Evolutionary conservation across 176 grass and related monocot genomes (phyloP), one percentile per base, ranked within the genome.

Genomic region (Oryza glaberrima): DNA sequence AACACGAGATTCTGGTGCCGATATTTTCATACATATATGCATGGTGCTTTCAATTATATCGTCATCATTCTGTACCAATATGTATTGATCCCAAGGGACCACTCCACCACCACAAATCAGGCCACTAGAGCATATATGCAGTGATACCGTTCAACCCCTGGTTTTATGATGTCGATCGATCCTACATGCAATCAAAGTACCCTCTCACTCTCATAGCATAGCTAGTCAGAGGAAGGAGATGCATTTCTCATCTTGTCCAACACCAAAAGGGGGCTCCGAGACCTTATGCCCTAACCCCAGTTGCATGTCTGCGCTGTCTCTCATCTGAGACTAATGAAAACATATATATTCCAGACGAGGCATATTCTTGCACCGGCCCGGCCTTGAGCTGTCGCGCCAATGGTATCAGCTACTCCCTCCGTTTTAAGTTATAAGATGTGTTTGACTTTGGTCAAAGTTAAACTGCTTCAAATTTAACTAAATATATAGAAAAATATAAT

Each of bases 131-230:
- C 43, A 26, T 44, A 2, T 44, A 44, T 56, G 51, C 56, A 60
- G 56, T 60, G 30, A 32, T 32, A n/a, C 20, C 56, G 7, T 61
- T 61, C 56, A 61, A 20, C 19, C 56, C 56, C 15, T 44, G 28
- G 67, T 45, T 70, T 11, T 48, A 25, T 30, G 63, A 73, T 17
- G 19, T 35, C 30, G 52, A 46, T 66, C 25, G 69, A 54, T 54
- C 51, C 46, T 17, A 32, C 67, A 83, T 75, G 75, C 34, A 90
- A 73, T 81, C 40, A 81, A 45, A 80, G 20, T 79, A 46, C 61
- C 7, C 25, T 11, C 43, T 44, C 43, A 44, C 43, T 44, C 43
- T 45, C 26, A 5, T 11, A 2, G 38, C 49, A 32, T 58, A 44
- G n/a, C 8, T 10, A 64, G 44, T 32, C 25, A 46, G 16, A 36